phyloP scores from a whole-genome alignment of 768 basidiomycete species.

The Cystoderma amianthinum region DNA sequence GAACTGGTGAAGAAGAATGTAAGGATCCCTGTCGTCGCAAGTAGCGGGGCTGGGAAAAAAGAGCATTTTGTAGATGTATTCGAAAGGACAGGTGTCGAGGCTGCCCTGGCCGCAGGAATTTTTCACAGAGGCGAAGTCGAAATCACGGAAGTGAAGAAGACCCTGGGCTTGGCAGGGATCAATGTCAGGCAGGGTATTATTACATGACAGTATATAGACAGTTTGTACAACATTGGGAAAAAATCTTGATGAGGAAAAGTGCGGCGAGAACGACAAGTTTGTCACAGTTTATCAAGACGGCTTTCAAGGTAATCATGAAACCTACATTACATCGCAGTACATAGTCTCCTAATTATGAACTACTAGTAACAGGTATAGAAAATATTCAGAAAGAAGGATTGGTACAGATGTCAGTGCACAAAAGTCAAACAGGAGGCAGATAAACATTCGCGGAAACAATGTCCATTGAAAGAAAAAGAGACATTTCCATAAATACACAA shows the following conservation, averaged over 20 bases:
- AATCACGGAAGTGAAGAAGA: constrained; percentile 74
- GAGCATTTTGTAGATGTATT: constrained; percentile 91
- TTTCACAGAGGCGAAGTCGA: constrained; percentile 89
- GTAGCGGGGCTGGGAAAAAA: constrained; percentile 82
- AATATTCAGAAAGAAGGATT: background rate
- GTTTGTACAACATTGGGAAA: too few species aligned
- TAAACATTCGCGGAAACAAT: too few species aligned
- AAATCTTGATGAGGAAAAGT: too few species aligned
- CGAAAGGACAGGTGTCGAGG: constrained; percentile 70
- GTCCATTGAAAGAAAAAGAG: constrained; percentile 3
- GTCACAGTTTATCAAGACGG: too few species aligned
- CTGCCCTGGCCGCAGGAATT: constrained; percentile 93
- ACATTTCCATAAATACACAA: constrained; percentile 1
- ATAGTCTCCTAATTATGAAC: too few species aligned
- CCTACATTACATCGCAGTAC: too few species aligned
- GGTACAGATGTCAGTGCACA: constrained; percentile 6
- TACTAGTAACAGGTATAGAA: background rate
- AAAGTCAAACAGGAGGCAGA: constrained; percentile 1
- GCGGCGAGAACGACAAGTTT: too few species aligned
- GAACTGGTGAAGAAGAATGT: constrained; percentile 69
- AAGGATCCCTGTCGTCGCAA: constrained; percentile 88
- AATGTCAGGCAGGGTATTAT: constrained; percentile 28
- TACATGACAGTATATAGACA: too few species aligned
- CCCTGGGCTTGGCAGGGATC: constrained; percentile 38
- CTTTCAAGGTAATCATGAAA: too few species aligned